Percentiles rank a stretch among this genome's conserved stretches.
These are phyloP conservation scores for Capronia americana DNA, from an alignment of 2,329 filamentous ascomycete genomes.

Conservation along the genomic window DNA sequence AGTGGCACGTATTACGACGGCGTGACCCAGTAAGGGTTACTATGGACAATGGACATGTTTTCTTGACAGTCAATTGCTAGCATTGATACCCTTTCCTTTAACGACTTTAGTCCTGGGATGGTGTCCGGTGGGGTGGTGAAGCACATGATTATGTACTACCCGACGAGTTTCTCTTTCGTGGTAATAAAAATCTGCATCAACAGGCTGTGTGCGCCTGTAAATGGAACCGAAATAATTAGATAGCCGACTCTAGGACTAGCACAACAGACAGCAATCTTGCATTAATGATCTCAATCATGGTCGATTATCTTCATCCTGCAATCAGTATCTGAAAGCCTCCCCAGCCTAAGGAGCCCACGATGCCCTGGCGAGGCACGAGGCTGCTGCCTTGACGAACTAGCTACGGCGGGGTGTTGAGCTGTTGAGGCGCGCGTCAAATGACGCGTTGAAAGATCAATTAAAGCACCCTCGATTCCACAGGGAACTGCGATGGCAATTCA, in stretches of 20 bases:
- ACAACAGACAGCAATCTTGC: neutral
- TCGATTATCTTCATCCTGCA: neutral
- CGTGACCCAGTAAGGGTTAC: conserved; percentile 25
- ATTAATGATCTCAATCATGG: neutral
- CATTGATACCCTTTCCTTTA: conserved; percentile 30
- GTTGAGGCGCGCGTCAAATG: neutral
- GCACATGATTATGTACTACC: neutral
- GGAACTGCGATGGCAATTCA: neutral
- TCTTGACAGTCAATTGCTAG: conserved; percentile 7
- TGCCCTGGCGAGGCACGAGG: too few species aligned
- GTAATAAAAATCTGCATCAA: neutral
- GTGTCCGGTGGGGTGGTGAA: neutral
- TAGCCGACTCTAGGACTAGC: conserved; percentile 4
- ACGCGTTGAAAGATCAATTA: conserved; percentile 2
- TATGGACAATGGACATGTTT: neutral
- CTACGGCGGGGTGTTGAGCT: neutral
- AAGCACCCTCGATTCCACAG: neutral
- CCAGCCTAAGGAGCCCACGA: too few species aligned
- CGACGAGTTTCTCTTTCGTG: conserved; percentile 5
- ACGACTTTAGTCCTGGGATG: neutral
- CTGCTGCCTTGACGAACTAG: too few species aligned
- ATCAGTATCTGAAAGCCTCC: too few species aligned
- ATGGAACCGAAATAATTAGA: neutral
- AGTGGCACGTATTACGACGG: conserved; percentile 36
- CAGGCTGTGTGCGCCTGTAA: neutral